Evolutionary conservation across 768 basidiomycete genomes (phyloP), one percentile per base, ranked within the genome.

Genomic region (Collybiopsis luxurians): DNA sequence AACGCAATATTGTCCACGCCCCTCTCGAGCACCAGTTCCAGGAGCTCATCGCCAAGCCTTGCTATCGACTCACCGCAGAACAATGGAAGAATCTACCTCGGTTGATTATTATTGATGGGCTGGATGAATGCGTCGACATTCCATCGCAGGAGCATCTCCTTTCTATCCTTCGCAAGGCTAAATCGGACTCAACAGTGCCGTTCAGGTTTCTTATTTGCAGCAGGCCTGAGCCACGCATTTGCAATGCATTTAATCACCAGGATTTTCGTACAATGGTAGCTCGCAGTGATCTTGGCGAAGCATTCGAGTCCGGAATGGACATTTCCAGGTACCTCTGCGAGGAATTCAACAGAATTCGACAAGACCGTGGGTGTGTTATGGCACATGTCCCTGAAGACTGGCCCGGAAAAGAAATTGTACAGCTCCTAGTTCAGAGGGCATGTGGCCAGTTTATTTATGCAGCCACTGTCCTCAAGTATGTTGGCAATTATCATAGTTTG

Each of bases 61-160:
- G 38, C 42, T 13, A 11, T 7, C 2, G 7, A 42, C 13, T 55
- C 7, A 2, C 28, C 12, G 4, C 44, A 9, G 21, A 23, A 28
- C 9, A 11, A 5, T 45, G 53, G 42, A 31, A 12, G 9, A 36
- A 59, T 65, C n/a, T 46, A 57, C 40, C 69, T 5, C 61, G 69
- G 26, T 50, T 73, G 17, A 34, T 74, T 10, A 49, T 74, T 21
- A 71, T 73, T 51, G 72, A 73, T 28, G 71, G 69, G 2, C 61
- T 73, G 1, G 73, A 73, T 40, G 73, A 73, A 57, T 74, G 72
- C 23, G 60, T 59, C 11, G 60, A 61, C n/a, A 61, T 64, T 4
- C 19, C 40, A 6, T 55, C 60, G 6, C 64, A 71, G 15, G 62
- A 66, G 23, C 67, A 64, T n/a, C 61, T 73, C 15, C 56, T 73